A percentile compares a stretch with the other conserved stretches of the same genome.
These are phyloP conservation scores for Dactylellina leptospora DNA, from an alignment of 2,329 filamentous ascomycete genomes.

Conservation along the genomic window DNA sequence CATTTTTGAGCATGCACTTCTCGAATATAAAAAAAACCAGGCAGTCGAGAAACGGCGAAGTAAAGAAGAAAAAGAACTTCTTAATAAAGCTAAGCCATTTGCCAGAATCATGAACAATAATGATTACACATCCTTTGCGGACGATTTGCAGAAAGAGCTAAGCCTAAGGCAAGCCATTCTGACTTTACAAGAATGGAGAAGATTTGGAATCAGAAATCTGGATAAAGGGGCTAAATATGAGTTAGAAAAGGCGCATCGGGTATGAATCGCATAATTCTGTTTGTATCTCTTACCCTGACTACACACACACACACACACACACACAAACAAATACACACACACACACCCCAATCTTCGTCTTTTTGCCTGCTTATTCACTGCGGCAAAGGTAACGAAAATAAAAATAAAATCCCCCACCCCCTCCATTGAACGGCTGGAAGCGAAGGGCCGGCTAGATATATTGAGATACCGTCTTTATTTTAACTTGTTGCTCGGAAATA, in stretches of 20 bases:
- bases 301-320: no score
- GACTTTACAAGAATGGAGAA: slow-evolving; percentile 93
- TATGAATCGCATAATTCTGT: slow-evolving; percentile 63
- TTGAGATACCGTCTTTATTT: no score
- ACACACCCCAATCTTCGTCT: no score
- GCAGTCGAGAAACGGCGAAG: slow-evolving; percentile 92
- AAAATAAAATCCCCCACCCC: no score
- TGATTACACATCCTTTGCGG: slow-evolving; percentile 86
- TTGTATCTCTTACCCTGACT: slow-evolving; percentile 20
- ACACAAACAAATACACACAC: no score
- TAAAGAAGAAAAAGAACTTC: slow-evolving; percentile 89
- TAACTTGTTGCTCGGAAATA: slow-evolving; percentile 26
- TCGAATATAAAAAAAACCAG: slow-evolving; percentile 92
- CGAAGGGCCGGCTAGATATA: no score
- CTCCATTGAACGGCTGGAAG: no score
- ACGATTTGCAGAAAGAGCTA: slow-evolving; percentile 87
- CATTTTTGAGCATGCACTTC: slow-evolving; percentile 90
- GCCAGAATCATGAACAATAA: slow-evolving; percentile 94
- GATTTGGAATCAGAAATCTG: slow-evolving; percentile 82
- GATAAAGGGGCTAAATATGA: slow-evolving; percentile 92
- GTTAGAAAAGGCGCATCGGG: slow-evolving; percentile 79
- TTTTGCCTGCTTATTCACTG: no score
- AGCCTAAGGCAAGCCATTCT: slow-evolving; percentile 88
- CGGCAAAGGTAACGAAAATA: no score
- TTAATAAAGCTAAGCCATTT: slow-evolving; percentile 95